Conservation (phyloP, 108 stramenopile genomes). For the Nitzschia sp. region DNA sequence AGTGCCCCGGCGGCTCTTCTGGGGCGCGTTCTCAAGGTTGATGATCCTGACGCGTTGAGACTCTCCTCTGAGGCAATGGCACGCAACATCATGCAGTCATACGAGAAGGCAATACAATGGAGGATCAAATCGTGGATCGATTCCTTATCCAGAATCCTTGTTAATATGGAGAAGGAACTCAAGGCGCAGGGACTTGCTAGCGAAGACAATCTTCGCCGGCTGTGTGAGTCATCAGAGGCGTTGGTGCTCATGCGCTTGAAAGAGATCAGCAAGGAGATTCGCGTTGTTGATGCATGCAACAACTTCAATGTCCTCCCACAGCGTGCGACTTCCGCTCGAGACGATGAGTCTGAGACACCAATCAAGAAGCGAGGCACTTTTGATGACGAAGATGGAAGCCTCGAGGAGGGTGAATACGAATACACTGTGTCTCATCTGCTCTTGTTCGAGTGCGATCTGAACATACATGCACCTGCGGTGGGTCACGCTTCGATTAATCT, state of each 20-base stretch:
- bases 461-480: constrained; percentile 58
- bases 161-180: constrained; percentile 52
- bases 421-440: constrained; percentile 53
- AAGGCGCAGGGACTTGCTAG: constrained; percentile 21
- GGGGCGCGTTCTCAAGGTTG: constrained; percentile 57
- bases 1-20: constrained; percentile 53
- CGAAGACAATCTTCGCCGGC: constrained; percentile 24
- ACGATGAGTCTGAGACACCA: constrained; percentile 20
- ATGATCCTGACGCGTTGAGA: constrained; percentile 70
- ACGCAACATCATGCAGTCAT: constrained; percentile 71
- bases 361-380: constrained; percentile 34
- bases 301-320: constrained; percentile 67
- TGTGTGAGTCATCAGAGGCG: constrained; percentile 48
- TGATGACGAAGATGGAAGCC: constrained; percentile 13
- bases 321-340: constrained; percentile 29
- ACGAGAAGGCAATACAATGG: constrained; percentile 78
- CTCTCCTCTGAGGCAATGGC: constrained; percentile 76
- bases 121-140: constrained; percentile 75
- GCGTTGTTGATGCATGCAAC: constrained; percentile 63
- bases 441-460: constrained; percentile 40
- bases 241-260: constrained; percentile 30
- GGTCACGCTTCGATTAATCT: constrained; percentile 64
- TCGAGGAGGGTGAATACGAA: constrained; percentile 53
- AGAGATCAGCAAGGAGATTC: constrained; percentile 41
- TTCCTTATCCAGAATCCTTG: constrained; percentile 52